Base-by-base conservation (phyloP, 169 alveolate genomes). In the Nephromyces sp. region DNA sequence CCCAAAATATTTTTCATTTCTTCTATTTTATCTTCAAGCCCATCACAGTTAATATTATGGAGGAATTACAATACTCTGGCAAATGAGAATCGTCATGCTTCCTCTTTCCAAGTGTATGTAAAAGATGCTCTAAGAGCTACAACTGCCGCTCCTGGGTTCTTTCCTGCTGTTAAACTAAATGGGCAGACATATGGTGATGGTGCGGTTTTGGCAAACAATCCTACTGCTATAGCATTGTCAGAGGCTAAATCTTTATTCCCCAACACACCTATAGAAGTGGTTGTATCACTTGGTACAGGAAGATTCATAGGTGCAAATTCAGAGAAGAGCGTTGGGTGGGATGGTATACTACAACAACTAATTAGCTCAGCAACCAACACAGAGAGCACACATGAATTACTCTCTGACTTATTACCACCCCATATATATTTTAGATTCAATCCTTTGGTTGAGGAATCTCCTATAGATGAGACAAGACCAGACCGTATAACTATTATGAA, bases 261-360 rank as follows among this genome's bases (percentile, higher is more conserved):
- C 8, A 79, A 81, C 30, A 71, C 65, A 1, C 92, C 92, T 0
- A 75, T 85, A 28, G 92, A 88, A 63, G 70, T 79, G 1, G 70
- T 88, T 66, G 95, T 90, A 31, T 83, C 91, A 71, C 77, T 90
- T 15, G 93, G 95, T 6, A 90, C 87, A n/a, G 93, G 95, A 1
- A 75, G n/a, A 43, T 43, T 43, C n/a, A 15, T n/a, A 43, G 66
- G 61, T 75, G 78, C 64, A 61, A 43, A 70, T 33, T 70, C 77
- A 2, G 69, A 80, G 68, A 64, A 52, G 31, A 70, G 72, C 52
- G 29, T 43, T n/a, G 80, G 90, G 28, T 81, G 90, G 90, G 87
- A 85, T 30, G 83, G 80, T 1, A 30, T 85, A 3, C 34, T 85
- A 30, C 72, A 53, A 5, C 90, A 85, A 75, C 76, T 85, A 25